phyloP scores from a whole-genome alignment of 2,329 filamentous ascomycete genomes.

The Neopestalotiopsis sp. region DNA sequence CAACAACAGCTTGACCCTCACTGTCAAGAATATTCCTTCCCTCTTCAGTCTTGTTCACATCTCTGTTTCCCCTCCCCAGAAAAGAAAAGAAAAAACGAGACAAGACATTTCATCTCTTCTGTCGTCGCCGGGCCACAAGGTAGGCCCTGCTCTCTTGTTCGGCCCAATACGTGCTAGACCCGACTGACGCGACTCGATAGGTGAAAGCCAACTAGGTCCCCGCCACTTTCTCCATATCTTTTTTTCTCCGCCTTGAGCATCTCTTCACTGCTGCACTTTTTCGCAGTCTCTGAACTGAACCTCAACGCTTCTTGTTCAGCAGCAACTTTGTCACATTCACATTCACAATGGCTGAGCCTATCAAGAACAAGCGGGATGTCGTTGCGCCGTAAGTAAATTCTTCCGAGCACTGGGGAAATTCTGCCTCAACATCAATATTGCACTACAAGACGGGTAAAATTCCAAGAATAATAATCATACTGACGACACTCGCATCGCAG shows the following conservation, averaged over 20 bases:
- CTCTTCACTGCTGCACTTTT: conserved; percentile 12
- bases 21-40: background rate
- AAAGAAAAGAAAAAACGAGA: too few relatives aligned
- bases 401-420: background rate
- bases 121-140: background rate
- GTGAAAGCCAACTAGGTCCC: background rate
- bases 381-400: conserved; percentile 61
- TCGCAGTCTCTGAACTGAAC: conserved; percentile 16
- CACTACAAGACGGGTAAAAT: background rate
- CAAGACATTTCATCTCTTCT: conserved; percentile 8
- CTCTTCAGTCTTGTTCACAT: background rate
- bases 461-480: conserved; percentile 20
- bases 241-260: conserved; percentile 29
- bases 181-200: conserved; percentile 9
- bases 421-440: background rate
- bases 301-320: conserved; percentile 4
- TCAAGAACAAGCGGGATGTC: conserved; percentile 66
- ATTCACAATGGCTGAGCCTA: conserved; percentile 65
- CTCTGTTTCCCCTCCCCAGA: background rate
- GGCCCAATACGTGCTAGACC: conserved; percentile 5
- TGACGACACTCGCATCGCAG: conserved; percentile 57
- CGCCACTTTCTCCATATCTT: conserved; percentile 21
- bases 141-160: conserved; percentile 2
- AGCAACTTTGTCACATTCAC: conserved; percentile 22
- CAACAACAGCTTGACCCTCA: too few relatives aligned